Conservation (phyloP, 2,329 filamentous ascomycete genomes). For the Exophiala bonariae region DNA sequence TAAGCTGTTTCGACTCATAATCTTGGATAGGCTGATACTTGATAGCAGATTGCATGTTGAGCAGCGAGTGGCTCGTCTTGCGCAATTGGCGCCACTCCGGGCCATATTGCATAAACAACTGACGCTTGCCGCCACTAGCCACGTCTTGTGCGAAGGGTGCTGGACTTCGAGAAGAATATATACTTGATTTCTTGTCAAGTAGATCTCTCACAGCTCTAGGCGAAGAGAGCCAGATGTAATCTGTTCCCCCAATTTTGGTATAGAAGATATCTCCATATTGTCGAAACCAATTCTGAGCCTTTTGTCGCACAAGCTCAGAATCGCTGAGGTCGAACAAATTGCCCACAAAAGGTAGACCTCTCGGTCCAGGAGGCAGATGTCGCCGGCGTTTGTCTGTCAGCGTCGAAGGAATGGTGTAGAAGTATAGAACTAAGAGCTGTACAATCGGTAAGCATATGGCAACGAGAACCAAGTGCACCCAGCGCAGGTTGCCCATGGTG, state of each 20-base stretch:
- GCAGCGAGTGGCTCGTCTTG: slow-evolving; percentile 43
- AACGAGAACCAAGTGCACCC: no score
- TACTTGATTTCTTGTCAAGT: slow-evolving; percentile 41
- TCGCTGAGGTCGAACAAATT: slow-evolving; percentile 27
- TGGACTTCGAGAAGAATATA: slow-evolving; percentile 40
- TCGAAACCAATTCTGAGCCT: slow-evolving; percentile 33
- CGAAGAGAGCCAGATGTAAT: slow-evolving; percentile 45
- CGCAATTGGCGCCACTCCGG: slow-evolving; percentile 48
- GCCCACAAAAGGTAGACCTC: slow-evolving; percentile 19
- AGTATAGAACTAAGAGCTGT: no score
- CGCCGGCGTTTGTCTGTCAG: slow-evolving; percentile 6
- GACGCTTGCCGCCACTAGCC: slow-evolving; percentile 37
- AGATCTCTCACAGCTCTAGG: slow-evolving; percentile 54
- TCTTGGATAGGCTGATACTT: slow-evolving; percentile 52
- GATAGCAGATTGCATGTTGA: slow-evolving; percentile 45
- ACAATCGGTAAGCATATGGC: no score
- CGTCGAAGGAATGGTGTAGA: no score
- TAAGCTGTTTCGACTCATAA: slow-evolving; percentile 49
- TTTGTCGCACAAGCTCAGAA: slow-evolving; percentile 27
- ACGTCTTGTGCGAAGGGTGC: slow-evolving; percentile 32
- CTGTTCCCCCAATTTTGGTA: slow-evolving; percentile 33
- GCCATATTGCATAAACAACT: slow-evolving; percentile 51
- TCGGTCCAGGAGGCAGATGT: slow-evolving; percentile 21
- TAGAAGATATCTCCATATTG: slow-evolving; percentile 37
- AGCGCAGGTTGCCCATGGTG: no score